These are phyloP conservation scores for Xanthoceras sorbifolium DNA, from an alignment of 345 rosid species.

Conservation along the genomic window DNA sequence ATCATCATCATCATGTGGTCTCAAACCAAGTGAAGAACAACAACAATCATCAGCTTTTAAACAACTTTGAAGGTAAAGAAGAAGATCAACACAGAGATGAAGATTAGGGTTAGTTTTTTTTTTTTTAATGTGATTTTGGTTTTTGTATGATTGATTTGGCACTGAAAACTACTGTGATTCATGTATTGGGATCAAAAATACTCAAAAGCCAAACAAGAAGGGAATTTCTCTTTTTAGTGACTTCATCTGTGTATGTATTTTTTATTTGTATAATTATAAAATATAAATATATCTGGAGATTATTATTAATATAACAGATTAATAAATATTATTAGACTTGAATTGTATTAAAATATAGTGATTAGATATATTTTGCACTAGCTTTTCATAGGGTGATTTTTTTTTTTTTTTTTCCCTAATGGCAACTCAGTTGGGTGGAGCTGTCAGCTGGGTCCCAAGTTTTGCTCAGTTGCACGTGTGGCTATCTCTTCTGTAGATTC, in stretches of 20 bases:
- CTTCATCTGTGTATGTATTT: too few relatives aligned
- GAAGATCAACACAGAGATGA: background rate
- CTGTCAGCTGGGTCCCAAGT: background rate
- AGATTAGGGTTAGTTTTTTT: background rate
- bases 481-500: background rate
- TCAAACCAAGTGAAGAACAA: background rate
- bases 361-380: too few relatives aligned
- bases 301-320: too few relatives aligned
- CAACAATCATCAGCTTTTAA: background rate
- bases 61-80: background rate
- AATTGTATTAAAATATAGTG: too few relatives aligned
- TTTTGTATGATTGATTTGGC: background rate
- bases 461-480: background rate
- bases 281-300: too few relatives aligned
- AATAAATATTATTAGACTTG: too few relatives aligned
- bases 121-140: background rate
- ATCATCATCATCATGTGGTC: background rate
- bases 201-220: background rate
- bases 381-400: too few relatives aligned
- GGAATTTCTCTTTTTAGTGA: background rate
- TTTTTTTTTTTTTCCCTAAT: too few relatives aligned
- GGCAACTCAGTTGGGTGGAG: background rate
- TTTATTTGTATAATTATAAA: too few relatives aligned
- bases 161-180: background rate
- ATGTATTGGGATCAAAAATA: background rate